These are phyloP conservation scores for Mortierella sp. DNA, from an alignment of 371 early-diverging fungal genomes.

Conservation along the genomic window DNA sequence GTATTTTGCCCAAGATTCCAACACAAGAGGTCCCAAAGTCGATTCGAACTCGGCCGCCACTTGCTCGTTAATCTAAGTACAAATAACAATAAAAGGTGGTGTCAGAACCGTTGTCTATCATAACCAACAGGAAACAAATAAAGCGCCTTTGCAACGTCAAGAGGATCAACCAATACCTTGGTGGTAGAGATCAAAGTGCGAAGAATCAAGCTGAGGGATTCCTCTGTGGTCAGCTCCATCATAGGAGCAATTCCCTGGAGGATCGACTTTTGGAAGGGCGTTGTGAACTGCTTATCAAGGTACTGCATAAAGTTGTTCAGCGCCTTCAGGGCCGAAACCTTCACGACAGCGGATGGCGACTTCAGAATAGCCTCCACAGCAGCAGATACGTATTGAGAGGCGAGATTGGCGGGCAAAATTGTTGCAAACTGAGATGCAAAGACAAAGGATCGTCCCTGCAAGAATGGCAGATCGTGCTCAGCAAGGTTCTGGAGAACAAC, in stretches of 20 bases:
- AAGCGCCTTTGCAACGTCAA: not conserved
- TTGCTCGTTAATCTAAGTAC: constrained; percentile 66
- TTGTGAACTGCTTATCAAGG: constrained; percentile 64
- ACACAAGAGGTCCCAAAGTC: constrained; percentile 74
- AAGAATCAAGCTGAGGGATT: constrained; percentile 81
- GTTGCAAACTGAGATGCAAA: constrained; percentile 86
- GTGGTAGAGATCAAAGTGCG: constrained; percentile 80
- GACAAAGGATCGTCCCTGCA: constrained; percentile 90
- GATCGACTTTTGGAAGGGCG: constrained; percentile 73
- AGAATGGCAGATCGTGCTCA: constrained; percentile 76
- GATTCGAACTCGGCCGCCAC: constrained; percentile 79
- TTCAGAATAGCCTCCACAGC: constrained; percentile 76
- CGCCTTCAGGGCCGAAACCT: constrained; percentile 85
- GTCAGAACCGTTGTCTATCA: not conserved
- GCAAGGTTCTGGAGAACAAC: constrained; percentile 79
- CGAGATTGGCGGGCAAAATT: constrained; percentile 74
- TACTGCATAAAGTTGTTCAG: constrained; percentile 76
- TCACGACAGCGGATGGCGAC: constrained; percentile 69
- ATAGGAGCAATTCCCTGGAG: constrained; percentile 74
- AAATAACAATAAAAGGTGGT: constrained; percentile 6
- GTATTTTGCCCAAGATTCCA: constrained; percentile 82
- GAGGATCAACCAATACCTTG: constrained; percentile 57
- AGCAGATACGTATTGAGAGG: constrained; percentile 75
- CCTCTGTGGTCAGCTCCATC: constrained; percentile 75
- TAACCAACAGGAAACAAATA: not conserved